Evolutionary conservation across 2,329 filamentous ascomycete species (phyloP), one percentile per base, ranked within the genome.

Genomic region (Fusarium coicis): DNA sequence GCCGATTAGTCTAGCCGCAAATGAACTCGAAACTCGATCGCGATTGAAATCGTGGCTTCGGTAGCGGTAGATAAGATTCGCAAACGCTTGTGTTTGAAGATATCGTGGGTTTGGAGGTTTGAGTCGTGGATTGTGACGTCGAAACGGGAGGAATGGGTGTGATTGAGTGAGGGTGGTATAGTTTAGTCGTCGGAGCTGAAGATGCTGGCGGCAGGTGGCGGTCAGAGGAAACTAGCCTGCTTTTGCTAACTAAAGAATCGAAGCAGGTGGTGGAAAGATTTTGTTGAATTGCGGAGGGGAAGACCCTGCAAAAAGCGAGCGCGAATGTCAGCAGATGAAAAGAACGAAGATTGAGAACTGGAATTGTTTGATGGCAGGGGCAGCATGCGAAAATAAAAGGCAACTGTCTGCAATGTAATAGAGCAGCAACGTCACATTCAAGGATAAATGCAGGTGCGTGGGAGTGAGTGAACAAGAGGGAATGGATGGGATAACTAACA

Each of bases 1-100:
- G 59, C 70, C 70, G 68, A 69, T 43, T 54, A 68, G 62, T 40
- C 72, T 72, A 74, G 72, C 63, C 56, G 46, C 49, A 69, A 74
- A 40, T 23, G 42, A 66, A 43, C 23, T 64, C 30, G 58, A 55
- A 56, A 68, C 63, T 34, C 16, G 58, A 54, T 68, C 55, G 66
- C 43, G 62, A 61, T 56, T n/a, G 40, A 42, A 57, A 62, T 52
- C 23, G 66, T 74, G 55, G 70, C 66, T 73, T 61, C n/a, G 28
- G 19, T 23, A 42, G 43, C 49, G 32, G 34, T 21, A 34, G 62
- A 59, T 19, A 34, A 49, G 39, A 34, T 46, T 69, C 40, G 66
- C 21, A 39, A 54, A 52, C 34, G 28, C 28, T 42, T 23, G 65
- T 62, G 49, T 52, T 30, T 63, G n/a, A 49, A 12, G 36, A 49